Evolutionary conservation across 2,329 filamentous ascomycete genomes (phyloP), one percentile per base, ranked within the genome.

Genomic region (Polychaeton citri): DNA sequence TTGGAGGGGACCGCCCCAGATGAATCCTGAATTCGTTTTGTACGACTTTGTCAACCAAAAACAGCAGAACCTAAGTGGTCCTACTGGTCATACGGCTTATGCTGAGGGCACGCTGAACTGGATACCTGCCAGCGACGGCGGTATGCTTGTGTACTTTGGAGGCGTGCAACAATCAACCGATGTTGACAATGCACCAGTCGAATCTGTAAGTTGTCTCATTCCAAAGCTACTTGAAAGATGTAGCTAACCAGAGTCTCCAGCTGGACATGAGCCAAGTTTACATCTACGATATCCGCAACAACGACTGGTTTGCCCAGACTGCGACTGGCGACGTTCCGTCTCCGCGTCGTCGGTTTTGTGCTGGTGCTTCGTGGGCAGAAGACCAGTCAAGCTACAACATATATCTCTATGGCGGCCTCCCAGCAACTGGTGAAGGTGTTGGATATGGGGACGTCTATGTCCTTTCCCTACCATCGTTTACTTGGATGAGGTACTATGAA

Each of bases 361-460:
- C 72, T 2, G 75, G 72, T 33, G 70, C 65, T 10, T 69, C 70
- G 2, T 77, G 73, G 65, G 65, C 74, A 0, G 47, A 63, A 6
- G 75, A 79, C 44, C 60, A 66, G 37, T 74, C 72, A 10, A 76
- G 71, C 6, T 78, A 77, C 47, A 79, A 79, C 44, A 72, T 79
- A 21, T 78, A 79, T 43, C 49, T 78, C 2, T 78, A 77, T 46
- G 75, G 75, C 30, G 75, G 75, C 12, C 60, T 63, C 36, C 59
- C 62, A 2, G 36, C 38, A 8, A 28, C 37, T 50, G 54, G 2
- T 10, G 18, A 40, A 24, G 60, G 61, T 0, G 57, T 63, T 10
- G 74, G 71, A 16, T 78, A 65, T 47, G 71, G 77, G 46, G 74
- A 79, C 54, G 63, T 72, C 37, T 79, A 76, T 46, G 70, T 79